Percentiles rank a stretch among this genome's conserved stretches.
phyloP scores from a whole-genome alignment of 441 rosid genomes.

The Euphorbia celastroides region DNA sequence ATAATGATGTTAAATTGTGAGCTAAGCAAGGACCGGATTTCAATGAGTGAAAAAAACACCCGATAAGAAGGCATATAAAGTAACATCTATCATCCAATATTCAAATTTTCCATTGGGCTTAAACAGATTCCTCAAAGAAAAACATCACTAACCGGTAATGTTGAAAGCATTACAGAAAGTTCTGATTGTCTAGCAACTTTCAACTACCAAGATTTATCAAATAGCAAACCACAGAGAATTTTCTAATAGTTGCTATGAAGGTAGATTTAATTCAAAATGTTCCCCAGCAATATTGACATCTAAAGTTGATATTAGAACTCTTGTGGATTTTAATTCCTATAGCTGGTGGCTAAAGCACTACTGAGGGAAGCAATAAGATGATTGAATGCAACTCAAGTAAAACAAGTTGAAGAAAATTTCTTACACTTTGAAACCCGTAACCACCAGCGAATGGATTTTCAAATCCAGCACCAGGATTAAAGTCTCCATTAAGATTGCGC shows the following conservation, averaged over 20 bases:
- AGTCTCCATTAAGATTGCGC: conserved; percentile 45
- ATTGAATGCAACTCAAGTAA: conserved; percentile 1
- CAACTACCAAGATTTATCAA: no score
- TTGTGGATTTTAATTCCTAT: neutral
- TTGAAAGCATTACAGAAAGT: no score
- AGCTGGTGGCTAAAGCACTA: neutral
- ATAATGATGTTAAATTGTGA: neutral
- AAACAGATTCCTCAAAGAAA: no score
- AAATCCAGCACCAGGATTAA: conserved; percentile 54
- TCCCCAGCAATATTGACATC: no score
- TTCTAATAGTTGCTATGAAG: no score
- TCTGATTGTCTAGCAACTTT: no score
- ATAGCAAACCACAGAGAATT: no score
- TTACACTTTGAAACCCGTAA: conserved; percentile 54
- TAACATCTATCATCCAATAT: neutral
- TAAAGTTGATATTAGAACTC: neutral
- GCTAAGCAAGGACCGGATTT: neutral
- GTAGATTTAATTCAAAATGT: no score
- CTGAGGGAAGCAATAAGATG: conserved; percentile 7
- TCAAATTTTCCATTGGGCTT: neutral
- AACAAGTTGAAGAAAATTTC: conserved; percentile 13
- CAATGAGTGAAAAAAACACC: no score
- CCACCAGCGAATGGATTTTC: conserved; percentile 63
- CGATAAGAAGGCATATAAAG: neutral
- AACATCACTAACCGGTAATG: no score